Conservation (phyloP, 305 asterid genomes). For the Fraxinus latifolia region DNA sequence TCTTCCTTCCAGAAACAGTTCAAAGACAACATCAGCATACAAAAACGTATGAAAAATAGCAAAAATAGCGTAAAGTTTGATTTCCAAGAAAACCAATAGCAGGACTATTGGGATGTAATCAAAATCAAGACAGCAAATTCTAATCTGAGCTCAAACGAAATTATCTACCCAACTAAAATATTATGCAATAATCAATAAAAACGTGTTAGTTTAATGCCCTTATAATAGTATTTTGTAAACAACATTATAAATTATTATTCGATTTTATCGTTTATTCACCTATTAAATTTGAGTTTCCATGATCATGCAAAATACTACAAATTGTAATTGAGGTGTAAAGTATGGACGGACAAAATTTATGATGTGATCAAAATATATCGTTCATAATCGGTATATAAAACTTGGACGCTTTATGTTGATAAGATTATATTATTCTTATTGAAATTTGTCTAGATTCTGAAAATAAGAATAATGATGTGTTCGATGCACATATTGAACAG, state of each 20-base stretch:
- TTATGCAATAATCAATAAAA: slow-evolving; percentile 3
- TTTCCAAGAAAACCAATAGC: not conserved
- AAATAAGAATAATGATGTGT: not conserved
- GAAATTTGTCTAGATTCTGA: not conserved
- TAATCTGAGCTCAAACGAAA: slow-evolving; percentile 28
- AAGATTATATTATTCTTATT: not conserved
- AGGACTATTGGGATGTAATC: not conserved
- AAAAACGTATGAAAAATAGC: not conserved
- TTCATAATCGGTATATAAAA: not conserved
- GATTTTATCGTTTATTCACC: not conserved
- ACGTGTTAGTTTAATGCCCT: not conserved
- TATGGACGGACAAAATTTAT: not conserved
- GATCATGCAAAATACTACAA: not conserved
- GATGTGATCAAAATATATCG: not conserved
- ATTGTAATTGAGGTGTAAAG: not conserved
- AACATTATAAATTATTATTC: not conserved
- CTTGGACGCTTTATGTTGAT: not conserved
- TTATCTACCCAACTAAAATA: slow-evolving; percentile 3
- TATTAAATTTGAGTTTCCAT: not conserved
- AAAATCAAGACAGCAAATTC: slow-evolving; percentile 14
- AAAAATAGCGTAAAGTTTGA: not conserved
- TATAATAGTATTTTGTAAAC: not conserved
- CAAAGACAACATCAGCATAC: not conserved
- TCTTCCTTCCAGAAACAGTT: not conserved
- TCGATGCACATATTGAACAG: not conserved